Base-by-base conservation (phyloP, 225 moss, liverwort and hornwort species). In the Neckera pumila region DNA sequence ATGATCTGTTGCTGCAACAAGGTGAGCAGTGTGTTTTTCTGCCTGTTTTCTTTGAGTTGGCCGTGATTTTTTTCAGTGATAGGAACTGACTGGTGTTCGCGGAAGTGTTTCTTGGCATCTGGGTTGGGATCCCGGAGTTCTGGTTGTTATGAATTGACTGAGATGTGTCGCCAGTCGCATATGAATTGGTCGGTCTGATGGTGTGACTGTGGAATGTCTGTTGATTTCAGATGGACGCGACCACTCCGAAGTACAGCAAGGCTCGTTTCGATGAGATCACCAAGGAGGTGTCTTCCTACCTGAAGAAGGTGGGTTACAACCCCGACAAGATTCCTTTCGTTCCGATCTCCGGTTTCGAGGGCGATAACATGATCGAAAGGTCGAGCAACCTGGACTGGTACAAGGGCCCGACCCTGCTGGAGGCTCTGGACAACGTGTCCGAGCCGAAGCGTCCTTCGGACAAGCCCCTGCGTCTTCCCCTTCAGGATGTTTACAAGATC, bases 1-100 rank as follows among this genome's bases (percentile, higher is more conserved):
- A 97, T 97, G 95, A 96, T 95, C 60, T 96, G 91, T 64, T 93
- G 93, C 88, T 93, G 92, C 89, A 93, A 93, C 91, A 93, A 93
- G 92, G 92, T 92, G 47, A 80, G 80, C 42, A 3, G 10, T 9
- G 1, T 27, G 9, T 13, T 79, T 56, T 8, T 38, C 2, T 78
- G 25, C n/a, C 34, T 78, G 23, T 26, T 59, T 13, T 28, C 7
- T 28, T 58, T 17, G 34, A 18, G 8, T 0, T 14, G 2, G 7
- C 38, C 6, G 2, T 34, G 49, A 49, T 49, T 49, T 14, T 49
- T 49, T 49, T 51, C 2, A 18, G 40, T 0, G 9, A 26, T 6
- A 3, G 7, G 59, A 8, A 2, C 27, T 3, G 18, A 6, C 9
- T 17, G 17, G 2, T 58, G 6, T n/a, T 28, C 8, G 80, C 45